Evolutionary conservation across 306 rosid genomes (phyloP).

Genomic region (Erythrophleum fordii): DNA sequence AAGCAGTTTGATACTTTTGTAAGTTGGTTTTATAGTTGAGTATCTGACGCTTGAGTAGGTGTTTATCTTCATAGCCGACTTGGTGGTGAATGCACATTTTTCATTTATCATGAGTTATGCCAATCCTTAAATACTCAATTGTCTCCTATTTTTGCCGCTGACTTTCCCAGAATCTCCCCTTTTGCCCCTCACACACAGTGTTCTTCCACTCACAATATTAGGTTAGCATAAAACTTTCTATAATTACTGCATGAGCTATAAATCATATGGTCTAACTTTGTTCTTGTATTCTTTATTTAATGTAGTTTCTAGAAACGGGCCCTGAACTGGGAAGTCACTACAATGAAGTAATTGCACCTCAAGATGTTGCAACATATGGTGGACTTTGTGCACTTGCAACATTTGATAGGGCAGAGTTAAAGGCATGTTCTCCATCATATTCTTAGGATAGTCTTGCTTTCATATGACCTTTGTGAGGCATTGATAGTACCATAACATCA

Average conservation of each 20-base stretch:
- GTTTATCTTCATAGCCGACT: not conserved
- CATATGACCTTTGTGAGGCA: slow-evolving; percentile 5
- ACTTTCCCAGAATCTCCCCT: not conserved
- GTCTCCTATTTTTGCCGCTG: not conserved
- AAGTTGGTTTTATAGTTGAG: not conserved
- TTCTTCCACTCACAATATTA: slow-evolving; percentile 13
- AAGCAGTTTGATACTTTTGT: not conserved
- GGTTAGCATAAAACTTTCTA: not conserved
- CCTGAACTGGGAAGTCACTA: slow-evolving; percentile 81
- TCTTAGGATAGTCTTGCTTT: slow-evolving; percentile 27
- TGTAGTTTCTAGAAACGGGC: slow-evolving; percentile 87
- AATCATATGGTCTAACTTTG: slow-evolving; percentile 18
- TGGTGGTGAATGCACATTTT: slow-evolving; percentile 11
- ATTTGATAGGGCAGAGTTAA: slow-evolving; percentile 89
- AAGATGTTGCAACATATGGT: slow-evolving; percentile 97
- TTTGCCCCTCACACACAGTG: not conserved
- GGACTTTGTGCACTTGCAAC: slow-evolving; percentile 99
- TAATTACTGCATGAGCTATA: slow-evolving; percentile 15
- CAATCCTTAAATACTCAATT: not conserved
- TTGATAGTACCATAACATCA: slow-evolving; percentile 1
- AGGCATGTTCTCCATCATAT: slow-evolving; percentile 59
- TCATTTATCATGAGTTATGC: not conserved
- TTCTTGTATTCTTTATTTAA: slow-evolving; percentile 27
- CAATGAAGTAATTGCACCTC: slow-evolving; percentile 94
- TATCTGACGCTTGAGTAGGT: not conserved